Conservation (phyloP, 805 yeast species). For the Candida saitoana region DNA sequence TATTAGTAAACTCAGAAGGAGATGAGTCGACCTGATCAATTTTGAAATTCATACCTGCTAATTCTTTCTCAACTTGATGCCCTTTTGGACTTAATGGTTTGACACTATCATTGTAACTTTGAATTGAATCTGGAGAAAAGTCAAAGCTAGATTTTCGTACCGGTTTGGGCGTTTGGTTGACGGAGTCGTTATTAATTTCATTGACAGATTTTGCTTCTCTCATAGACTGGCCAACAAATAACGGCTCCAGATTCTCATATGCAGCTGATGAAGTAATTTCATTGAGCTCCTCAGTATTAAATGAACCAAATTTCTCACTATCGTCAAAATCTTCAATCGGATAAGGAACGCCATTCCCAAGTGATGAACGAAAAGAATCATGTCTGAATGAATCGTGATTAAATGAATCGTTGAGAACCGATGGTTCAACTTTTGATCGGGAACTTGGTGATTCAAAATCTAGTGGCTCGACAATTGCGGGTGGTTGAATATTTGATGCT, state of each 20-base stretch:
- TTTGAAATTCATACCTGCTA: slow-evolving; percentile 25
- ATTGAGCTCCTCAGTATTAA: slow-evolving; percentile 6
- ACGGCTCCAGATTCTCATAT: slow-evolving; percentile 18
- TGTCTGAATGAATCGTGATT: background rate
- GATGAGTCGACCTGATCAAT: slow-evolving; percentile 9
- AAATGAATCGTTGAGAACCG: background rate
- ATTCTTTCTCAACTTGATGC: slow-evolving; percentile 30
- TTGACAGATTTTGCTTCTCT: background rate
- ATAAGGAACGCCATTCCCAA: slow-evolving; percentile 1
- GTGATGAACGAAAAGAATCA: background rate
- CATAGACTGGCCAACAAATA: slow-evolving; percentile 15
- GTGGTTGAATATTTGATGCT: background rate
- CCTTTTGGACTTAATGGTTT: slow-evolving; percentile 33
- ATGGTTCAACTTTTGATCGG: background rate
- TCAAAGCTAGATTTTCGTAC: background rate
- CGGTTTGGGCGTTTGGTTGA: background rate
- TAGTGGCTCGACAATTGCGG: background rate
- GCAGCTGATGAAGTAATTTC: slow-evolving; percentile 12
- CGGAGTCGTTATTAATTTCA: background rate
- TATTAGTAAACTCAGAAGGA: slow-evolving; percentile 8
- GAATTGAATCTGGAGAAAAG: background rate
- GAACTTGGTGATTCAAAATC: background rate
- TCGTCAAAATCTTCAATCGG: slow-evolving; percentile 5
- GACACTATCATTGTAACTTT: slow-evolving; percentile 9
- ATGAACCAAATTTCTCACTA: background rate